These are phyloP conservation scores for Nannochloropsis granulata DNA, from an alignment of 108 stramenopile species.

Conservation along the genomic window DNA sequence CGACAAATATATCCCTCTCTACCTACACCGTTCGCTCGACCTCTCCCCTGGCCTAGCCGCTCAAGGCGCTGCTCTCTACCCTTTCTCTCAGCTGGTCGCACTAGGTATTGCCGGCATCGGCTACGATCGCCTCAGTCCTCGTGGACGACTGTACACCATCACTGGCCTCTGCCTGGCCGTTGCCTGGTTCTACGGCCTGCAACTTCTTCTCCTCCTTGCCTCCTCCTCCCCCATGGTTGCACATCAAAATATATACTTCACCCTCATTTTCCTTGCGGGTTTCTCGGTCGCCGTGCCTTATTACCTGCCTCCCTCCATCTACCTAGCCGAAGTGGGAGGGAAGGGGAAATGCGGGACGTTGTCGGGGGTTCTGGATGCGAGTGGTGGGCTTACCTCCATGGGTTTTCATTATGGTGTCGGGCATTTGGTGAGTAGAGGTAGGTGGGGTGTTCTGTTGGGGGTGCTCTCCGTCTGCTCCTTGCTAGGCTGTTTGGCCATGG, in stretches of 20 bases:
- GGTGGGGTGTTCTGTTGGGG: not conserved
- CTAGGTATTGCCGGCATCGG: not conserved
- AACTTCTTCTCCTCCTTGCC: not conserved
- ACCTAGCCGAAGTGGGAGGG: not conserved
- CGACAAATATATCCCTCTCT: not conserved
- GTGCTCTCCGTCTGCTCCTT: not conserved
- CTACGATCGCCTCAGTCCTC: not conserved
- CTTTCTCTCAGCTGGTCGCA: not conserved
- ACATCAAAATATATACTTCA: not conserved
- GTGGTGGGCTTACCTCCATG: not conserved
- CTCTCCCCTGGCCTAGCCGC: not conserved
- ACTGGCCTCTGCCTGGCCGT: not conserved
- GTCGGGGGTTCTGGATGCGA: not conserved
- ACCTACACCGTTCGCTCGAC: not conserved
- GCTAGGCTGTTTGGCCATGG: not conserved
- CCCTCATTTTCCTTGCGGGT: not conserved
- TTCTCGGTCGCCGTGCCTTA: not conserved
- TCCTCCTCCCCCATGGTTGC: not conserved
- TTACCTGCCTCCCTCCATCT: not conserved
- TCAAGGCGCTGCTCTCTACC: not conserved
- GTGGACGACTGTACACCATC: not conserved
- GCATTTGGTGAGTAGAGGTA: not conserved
- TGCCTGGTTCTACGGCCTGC: not conserved
- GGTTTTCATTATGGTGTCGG: not conserved
- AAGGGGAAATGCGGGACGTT: not conserved